Conservation (phyloP, 2,329 filamentous ascomycete genomes). For the Macrophomina tecta region DNA sequence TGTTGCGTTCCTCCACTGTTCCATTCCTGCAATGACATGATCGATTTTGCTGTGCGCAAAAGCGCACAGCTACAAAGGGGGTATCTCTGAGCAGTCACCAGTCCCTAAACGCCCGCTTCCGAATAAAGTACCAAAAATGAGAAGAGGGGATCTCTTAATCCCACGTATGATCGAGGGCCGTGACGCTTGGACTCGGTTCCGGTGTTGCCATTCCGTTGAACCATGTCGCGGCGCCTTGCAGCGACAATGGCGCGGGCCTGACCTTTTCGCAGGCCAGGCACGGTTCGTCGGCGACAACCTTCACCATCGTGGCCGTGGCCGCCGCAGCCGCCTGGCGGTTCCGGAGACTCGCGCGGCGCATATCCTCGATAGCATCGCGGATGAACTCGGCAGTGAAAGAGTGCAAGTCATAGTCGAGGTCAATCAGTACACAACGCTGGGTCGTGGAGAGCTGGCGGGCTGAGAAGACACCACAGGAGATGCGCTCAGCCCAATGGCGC, state of each 20-base stretch:
- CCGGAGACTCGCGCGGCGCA: constrained; percentile 35
- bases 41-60: constrained; percentile 24
- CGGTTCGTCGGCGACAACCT: constrained; percentile 28
- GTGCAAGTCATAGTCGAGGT: constrained; percentile 47
- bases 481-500: constrained; percentile 42
- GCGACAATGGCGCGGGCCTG: constrained; percentile 35
- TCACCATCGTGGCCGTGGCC: constrained; percentile 29
- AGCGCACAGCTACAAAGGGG: constrained; percentile 28
- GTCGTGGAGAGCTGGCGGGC: constrained; percentile 42
- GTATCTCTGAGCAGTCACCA: constrained; percentile 28
- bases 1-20: not conserved
- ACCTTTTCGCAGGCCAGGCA: constrained; percentile 28
- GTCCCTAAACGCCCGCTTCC: constrained; percentile 23
- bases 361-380: constrained; percentile 38
- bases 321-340: constrained; percentile 12
- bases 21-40: constrained; percentile 25
- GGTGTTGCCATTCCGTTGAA: constrained; percentile 44
- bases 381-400: constrained; percentile 43
- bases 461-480: constrained; percentile 36
- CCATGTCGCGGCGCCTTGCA: constrained; percentile 39
- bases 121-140: constrained; percentile 18
- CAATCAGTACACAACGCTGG: constrained; percentile 41
- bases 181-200: constrained; percentile 42
- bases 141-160: constrained; percentile 5
- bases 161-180: constrained; percentile 16